A percentile compares a stretch with the other conserved stretches of the same genome.
Evolutionary conservation across 208 protist genomes (phyloP).

Genomic region (Acanthamoeba royreba): DNA sequence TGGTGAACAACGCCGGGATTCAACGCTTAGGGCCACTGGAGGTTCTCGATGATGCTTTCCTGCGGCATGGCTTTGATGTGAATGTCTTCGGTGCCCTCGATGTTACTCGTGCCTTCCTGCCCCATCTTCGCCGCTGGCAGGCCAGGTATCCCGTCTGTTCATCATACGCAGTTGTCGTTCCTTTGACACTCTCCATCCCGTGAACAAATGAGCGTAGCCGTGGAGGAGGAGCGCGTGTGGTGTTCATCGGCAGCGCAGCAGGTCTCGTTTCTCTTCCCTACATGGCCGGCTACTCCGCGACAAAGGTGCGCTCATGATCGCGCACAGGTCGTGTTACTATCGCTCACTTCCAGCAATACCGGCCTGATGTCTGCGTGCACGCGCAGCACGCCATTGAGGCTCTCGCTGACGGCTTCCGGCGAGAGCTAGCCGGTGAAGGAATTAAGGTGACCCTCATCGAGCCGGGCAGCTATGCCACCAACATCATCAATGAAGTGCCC

Average conservation of each 20-base stretch:
- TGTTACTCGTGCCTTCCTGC: neutral
- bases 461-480: neutral
- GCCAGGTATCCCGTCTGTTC: neutral
- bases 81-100: neutral
- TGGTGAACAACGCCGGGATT: constrained; percentile 13
- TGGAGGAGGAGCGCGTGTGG: neutral
- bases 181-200: neutral
- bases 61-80: neutral
- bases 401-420: neutral
- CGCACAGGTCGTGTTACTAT: neutral
- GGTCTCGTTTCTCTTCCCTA: neutral
- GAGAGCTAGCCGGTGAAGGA: neutral
- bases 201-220: neutral
- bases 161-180: neutral
- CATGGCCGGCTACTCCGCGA: neutral
- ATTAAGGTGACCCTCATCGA: constrained; percentile 1
- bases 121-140: neutral
- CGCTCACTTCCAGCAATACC: too few species aligned
- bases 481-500: neutral
- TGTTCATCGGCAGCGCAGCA: neutral
- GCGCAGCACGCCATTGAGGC: neutral
- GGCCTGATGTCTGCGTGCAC: too few species aligned
- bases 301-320: neutral
- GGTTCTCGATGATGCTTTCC: neutral
- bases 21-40: neutral